Evolutionary conservation across 2,329 filamentous ascomycete genomes (phyloP), one percentile per base, ranked within the genome.

Genomic region (Colletotrichum liaoningense): DNA sequence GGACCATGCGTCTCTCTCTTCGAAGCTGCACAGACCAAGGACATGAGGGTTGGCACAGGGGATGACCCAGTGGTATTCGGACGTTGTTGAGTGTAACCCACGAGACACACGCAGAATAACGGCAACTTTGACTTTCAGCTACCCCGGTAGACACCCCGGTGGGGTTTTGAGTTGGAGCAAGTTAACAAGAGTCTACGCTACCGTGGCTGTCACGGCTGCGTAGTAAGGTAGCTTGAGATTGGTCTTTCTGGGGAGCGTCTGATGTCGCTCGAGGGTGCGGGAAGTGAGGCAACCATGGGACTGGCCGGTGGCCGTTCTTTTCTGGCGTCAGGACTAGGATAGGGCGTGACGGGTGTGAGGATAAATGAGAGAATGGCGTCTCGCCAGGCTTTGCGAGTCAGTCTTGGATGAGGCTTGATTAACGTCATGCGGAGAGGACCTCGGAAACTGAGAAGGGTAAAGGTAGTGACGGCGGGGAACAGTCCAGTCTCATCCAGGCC

Each of bases 391-490:
- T 2, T 42, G 69, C 65, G 69, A 72, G 69, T 72, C 69, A 72
- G 65, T 38, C 30, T 33, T 30, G 42, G n/a, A 54, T 42, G 65
- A 72, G 35, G 49, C 35, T 35, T 56, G 38, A 42, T 63, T 8
- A 69, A 63, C 30, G 65, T 72, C 69, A 72, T 72, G 65, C 65
- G 52, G 57, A 63, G 24, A 33, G 38, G 14, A 19, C 2, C n/a
- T 19, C 19, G 12, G 49, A n/a, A 49, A 22, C 1, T 49, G 42
- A 22, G 19, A 49, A 11, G 22, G 42, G 42, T 9, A 22, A n/a
- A 22, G 19, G 19, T 3, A 49, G 19, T 35, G 33, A 9, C 42
- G 19, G 42, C 16, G 42, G 42, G 19, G 19, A 22, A 49, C 16
- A 11, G 42, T 22, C 42, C 19, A n/a, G 42, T 49, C 42, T 22